Base-by-base conservation (phyloP, 1,139 yeast species). In the Sugiyamaella sp. region DNA sequence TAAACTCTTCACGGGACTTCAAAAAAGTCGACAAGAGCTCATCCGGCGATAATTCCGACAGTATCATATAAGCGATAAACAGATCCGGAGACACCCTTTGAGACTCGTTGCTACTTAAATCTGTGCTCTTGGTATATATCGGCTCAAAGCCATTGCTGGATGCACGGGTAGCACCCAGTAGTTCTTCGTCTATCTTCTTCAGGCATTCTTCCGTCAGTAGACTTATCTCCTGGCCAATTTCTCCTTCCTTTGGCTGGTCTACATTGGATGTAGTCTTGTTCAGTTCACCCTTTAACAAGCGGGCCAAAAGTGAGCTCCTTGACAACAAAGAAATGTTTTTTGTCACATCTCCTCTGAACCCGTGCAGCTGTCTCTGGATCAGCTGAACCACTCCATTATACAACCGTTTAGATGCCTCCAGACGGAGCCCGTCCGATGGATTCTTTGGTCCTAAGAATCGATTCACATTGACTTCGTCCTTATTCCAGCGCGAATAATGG, bases 21-120 rank as follows among this genome's bases (percentile, higher is more conserved):
- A 62, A 49, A 17, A 61, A 54, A 3, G 42, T 22, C 19, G 46
- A 42, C 10, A 63, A 41, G n/a, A 53, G 43, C 35, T 53, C 46
- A 12, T 48, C 53, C 2, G 61, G 59, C 5, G 57, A 37, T 20
- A 20, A 33, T 24, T 48, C 51, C 16, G 51, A 46, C n/a, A 49
- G 44, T 17, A 62, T 55, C 46, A 60, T 53, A 42, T 61, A 61
- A 12, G 66, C 65, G 4, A 59, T n/a, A 38, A 63, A 60, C 27
- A 62, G 50, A 21, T 61, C 61, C 3, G 52, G 50, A 9, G 51
- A 27, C 35, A 49, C 17, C n/a, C 14, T 29, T 29, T n/a, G n/a
- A n/a, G n/a, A n/a, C n/a, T n/a, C n/a, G n/a, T 16, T 35, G 6
- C 20, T 16, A n/a, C 20, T 35, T 12, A 35, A 12, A 9, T 3